Evolutionary conservation across 1,139 yeast species (phyloP).

Genomic region (Scheffersomyces segobiensis): DNA sequence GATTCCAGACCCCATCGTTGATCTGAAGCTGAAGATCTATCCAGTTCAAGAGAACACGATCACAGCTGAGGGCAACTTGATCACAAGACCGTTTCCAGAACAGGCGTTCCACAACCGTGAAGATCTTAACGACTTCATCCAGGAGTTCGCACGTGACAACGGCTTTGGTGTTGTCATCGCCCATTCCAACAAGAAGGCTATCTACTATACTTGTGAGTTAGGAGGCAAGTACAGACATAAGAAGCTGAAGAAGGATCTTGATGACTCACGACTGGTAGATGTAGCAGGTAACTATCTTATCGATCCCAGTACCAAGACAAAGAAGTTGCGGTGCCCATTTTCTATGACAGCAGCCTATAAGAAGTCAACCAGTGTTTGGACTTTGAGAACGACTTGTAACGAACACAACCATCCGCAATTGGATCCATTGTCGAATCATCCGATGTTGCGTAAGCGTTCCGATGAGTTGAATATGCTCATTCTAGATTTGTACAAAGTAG

Average conservation of each 20-base stretch:
- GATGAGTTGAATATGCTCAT: conserved; percentile 55
- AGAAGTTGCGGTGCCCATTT: conserved; percentile 57
- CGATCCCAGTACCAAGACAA: conserved; percentile 49
- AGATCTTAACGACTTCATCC: conserved; percentile 54
- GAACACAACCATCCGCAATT: conserved; percentile 62
- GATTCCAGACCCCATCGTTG: conserved; percentile 50
- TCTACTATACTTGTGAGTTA: conserved; percentile 61
- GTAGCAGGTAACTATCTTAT: conserved; percentile 39
- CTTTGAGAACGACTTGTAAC: conserved; percentile 54
- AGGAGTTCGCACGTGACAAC: conserved; percentile 57
- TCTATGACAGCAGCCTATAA: conserved; percentile 58
- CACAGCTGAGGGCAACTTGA: conserved; percentile 51
- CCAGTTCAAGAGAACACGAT: conserved; percentile 50
- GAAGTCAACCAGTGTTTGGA: conserved; percentile 52
- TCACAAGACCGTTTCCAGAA: conserved; percentile 57
- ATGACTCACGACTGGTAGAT: conserved; percentile 24
- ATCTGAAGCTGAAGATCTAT: conserved; percentile 46
- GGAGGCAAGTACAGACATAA: conserved; percentile 61
- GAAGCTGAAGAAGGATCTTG: conserved; percentile 37
- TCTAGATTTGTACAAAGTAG: conserved; percentile 53
- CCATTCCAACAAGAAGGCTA: conserved; percentile 59
- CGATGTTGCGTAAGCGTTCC: conserved; percentile 56
- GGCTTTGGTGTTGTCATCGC: conserved; percentile 64
- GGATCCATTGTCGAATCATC: conserved; percentile 57
- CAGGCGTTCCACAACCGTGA: conserved; percentile 52